These are phyloP conservation scores for Cladosporium cucumerinum DNA, from an alignment of 2,329 filamentous ascomycete genomes.

Conservation along the genomic window DNA sequence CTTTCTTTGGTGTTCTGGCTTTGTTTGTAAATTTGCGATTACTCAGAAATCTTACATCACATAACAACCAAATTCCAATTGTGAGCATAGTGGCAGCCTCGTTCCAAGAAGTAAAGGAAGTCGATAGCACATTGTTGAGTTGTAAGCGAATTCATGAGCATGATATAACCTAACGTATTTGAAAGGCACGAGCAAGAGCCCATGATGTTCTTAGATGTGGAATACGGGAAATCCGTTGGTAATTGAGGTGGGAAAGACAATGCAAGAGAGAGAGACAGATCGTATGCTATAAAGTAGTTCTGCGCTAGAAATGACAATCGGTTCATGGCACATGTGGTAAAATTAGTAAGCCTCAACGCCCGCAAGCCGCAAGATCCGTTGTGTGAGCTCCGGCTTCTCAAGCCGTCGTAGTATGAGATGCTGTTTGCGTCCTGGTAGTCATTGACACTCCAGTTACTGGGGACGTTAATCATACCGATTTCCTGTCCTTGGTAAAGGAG, in stretches of 20 bases:
- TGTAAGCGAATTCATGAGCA: no score
- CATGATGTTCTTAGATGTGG: not conserved
- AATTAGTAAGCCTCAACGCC: conserved; percentile 35
- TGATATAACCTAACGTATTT: no score
- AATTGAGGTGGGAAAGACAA: not conserved
- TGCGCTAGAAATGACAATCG: not conserved
- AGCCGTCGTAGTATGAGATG: conserved; percentile 43
- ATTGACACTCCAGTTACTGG: conserved; percentile 56
- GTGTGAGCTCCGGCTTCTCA: conserved; percentile 38
- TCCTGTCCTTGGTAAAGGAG: conserved; percentile 70
- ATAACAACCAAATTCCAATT: no score
- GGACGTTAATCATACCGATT: conserved; percentile 66
- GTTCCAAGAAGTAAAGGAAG: no score
- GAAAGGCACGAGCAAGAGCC: no score
- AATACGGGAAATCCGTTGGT: not conserved
- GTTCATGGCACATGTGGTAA: conserved; percentile 37
- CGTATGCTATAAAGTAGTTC: not conserved
- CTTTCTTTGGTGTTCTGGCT: not conserved
- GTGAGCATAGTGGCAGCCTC: no score
- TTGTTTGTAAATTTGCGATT: not conserved
- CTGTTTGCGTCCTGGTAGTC: conserved; percentile 64
- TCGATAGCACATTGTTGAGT: no score
- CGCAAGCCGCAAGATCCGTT: conserved; percentile 36
- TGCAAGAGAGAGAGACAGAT: not conserved
- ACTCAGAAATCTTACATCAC: no score